phyloP scores from a whole-genome alignment of 116 monocot species.

The Dioscorea cayenensis region DNA sequence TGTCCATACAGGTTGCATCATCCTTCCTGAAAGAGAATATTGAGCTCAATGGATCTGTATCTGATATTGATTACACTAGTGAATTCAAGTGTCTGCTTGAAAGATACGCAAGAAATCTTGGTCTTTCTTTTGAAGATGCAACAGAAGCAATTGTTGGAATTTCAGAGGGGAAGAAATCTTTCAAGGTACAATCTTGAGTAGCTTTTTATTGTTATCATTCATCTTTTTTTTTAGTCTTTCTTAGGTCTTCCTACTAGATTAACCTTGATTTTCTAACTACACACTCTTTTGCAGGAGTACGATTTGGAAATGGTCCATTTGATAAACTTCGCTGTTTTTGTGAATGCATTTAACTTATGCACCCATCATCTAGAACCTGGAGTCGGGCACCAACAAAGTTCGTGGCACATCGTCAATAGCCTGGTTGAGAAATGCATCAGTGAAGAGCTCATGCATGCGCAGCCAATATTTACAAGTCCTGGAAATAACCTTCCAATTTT shows the following conservation, averaged over 20 bases:
- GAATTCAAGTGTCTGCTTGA: slow-evolving; percentile 65
- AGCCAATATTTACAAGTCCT: slow-evolving; percentile 26
- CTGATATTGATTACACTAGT: slow-evolving; percentile 5
- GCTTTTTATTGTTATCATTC: neutral
- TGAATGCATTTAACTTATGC: slow-evolving; percentile 63
- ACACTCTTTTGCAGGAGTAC: slow-evolving; percentile 42
- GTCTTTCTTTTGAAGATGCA: slow-evolving; percentile 66
- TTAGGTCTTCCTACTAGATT: neutral
- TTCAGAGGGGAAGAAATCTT: slow-evolving; percentile 37
- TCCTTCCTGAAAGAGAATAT: slow-evolving; percentile 39
- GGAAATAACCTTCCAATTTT: slow-evolving; percentile 43
- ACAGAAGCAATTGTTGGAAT: slow-evolving; percentile 28
- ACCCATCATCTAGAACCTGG: slow-evolving; percentile 7
- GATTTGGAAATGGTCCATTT: slow-evolving; percentile 46
- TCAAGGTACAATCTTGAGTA: slow-evolving; percentile 40
- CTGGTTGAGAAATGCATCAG: slow-evolving; percentile 41
- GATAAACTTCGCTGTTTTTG: slow-evolving; percentile 82
- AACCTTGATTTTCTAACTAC: neutral
- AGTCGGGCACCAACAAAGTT: slow-evolving; percentile 13
- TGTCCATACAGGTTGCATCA: slow-evolving; percentile 52
- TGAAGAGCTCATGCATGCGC: slow-evolving; percentile 28
- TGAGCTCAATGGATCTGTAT: slow-evolving; percentile 29
- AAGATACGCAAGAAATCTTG: slow-evolving; percentile 41
- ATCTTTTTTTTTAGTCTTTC: neutral
- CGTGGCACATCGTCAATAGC: slow-evolving; percentile 57